Evolutionary conservation across 352 stramenopile species (phyloP).

Genomic region (Globisporangium parvum): DNA sequence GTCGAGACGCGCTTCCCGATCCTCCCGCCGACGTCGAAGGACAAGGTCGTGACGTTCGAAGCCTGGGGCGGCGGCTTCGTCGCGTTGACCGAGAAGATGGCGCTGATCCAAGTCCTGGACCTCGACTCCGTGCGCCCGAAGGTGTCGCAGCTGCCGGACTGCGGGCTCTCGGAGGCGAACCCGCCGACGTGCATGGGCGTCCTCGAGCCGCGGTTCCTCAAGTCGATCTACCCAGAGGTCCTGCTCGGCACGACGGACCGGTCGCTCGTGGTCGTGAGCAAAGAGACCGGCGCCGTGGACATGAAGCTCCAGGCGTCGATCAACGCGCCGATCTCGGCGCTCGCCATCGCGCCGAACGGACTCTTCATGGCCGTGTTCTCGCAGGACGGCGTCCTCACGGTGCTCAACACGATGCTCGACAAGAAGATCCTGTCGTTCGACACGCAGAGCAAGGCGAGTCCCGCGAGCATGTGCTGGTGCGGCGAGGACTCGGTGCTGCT

Average conservation of each 20-base stretch:
- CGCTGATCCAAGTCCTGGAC: constrained; percentile 74
- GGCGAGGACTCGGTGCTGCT: constrained; percentile 88
- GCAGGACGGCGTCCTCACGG: constrained; percentile 90
- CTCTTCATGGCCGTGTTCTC: constrained; percentile 95
- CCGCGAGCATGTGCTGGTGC: constrained; percentile 81
- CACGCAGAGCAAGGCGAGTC: constrained; percentile 76
- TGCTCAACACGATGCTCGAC: constrained; percentile 95
- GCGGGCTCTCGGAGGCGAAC: constrained; percentile 61
- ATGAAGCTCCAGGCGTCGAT: constrained; percentile 84
- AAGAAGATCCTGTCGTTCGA: constrained; percentile 91
- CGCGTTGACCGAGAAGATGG: constrained; percentile 77
- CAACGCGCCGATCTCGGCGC: constrained; percentile 86
- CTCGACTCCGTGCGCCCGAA: constrained; percentile 76
- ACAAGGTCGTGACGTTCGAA: constrained; percentile 77
- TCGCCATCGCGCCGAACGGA: constrained; percentile 92
- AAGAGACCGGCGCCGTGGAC: constrained; percentile 55
- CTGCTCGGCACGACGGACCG: constrained; percentile 90
- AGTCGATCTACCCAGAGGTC: constrained; percentile 89
- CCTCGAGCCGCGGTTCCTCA: constrained; percentile 88
- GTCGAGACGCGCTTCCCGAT: constrained; percentile 70
- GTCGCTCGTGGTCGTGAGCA: constrained; percentile 84
- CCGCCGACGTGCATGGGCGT: constrained; percentile 89
- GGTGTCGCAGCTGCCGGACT: constrained; percentile 67
- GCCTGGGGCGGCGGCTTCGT: constrained; percentile 70
- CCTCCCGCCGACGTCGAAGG: constrained; percentile 50